phyloP scores from a whole-genome alignment of 2,329 filamentous ascomycete species.

The Hymenoscyphus scutula region DNA sequence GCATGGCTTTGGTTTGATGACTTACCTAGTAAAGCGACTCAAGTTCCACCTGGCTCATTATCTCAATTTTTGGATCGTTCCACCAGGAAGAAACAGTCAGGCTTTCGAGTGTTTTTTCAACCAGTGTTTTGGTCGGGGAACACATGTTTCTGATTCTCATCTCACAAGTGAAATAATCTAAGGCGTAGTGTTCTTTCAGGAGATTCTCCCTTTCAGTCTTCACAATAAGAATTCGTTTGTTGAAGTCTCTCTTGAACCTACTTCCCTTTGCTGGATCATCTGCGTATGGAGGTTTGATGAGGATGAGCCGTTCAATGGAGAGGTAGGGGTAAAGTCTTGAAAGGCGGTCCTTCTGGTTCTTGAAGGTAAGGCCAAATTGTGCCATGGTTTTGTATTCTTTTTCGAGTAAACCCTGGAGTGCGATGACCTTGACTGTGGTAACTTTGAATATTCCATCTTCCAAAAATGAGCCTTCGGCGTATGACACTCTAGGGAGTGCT shows the following conservation, averaged over 20 bases:
- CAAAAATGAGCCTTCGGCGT: no score
- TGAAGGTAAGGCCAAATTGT: no score
- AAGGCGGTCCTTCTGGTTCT: no score
- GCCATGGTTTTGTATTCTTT: neutral
- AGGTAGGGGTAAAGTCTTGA: no score
- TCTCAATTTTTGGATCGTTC: neutral
- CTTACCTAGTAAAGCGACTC: neutral
- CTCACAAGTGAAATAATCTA: no score
- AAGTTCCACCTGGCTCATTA: neutral
- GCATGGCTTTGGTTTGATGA: neutral
- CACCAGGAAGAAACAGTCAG: neutral
- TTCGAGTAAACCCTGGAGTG: neutral
- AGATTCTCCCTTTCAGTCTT: neutral
- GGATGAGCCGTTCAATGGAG: neutral
- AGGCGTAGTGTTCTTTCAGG: no score
- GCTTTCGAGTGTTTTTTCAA: neutral
- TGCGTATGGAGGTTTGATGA: neutral
- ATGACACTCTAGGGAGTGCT: no score
- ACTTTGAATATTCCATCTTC: no score
- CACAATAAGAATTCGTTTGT: neutral
- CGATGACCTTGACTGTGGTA: neutral
- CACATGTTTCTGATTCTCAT: no score
- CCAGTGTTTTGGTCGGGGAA: neutral
- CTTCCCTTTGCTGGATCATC: neutral
- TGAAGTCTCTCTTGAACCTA: neutral